Evolutionary conservation across 139 green algal genomes (phyloP).

Genomic region (Limnomonas spitsbergensis): DNA sequence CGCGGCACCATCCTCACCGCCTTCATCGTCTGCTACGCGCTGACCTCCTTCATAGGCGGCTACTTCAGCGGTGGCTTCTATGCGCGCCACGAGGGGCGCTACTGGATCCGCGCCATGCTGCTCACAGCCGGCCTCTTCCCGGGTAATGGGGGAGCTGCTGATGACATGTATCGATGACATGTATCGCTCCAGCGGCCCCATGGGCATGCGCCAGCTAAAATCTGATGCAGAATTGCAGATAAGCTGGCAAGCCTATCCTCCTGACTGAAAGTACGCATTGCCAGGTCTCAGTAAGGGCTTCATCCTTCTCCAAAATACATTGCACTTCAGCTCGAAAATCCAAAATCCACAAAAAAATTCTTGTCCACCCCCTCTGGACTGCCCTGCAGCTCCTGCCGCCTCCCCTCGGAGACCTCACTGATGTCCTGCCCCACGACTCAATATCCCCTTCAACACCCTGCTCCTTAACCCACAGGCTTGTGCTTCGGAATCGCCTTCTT

Average conservation of each 20-base stretch:
- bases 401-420: not conserved
- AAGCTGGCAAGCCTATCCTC: too few relatives aligned
- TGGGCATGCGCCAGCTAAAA: too few relatives aligned
- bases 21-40: constrained; percentile 91
- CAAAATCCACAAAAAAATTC: not conserved
- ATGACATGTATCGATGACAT: too few relatives aligned
- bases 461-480: not conserved
- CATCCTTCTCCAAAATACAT: too few relatives aligned
- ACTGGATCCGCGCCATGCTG: constrained; percentile 92
- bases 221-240: too few relatives aligned
- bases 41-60: constrained; percentile 70
- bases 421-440: too few relatives aligned
- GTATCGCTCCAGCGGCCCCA: too few relatives aligned
- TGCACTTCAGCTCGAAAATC: too few relatives aligned
- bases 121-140: constrained; percentile 76
- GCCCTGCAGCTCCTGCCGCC: not conserved
- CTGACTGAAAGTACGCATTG: not conserved
- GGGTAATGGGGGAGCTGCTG: constrained; percentile 5
- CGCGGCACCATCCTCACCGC: constrained; percentile 68
- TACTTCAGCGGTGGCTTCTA: constrained; percentile 4
- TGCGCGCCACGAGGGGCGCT: constrained; percentile 49
- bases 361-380: not conserved
- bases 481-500: constrained; percentile 83
- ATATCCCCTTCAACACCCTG: not conserved
- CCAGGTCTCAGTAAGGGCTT: too few relatives aligned